Percentiles rank a stretch among this genome's conserved stretches.
phyloP scores from a whole-genome alignment of 805 yeast species.

The Saturnispora gosingensis region DNA sequence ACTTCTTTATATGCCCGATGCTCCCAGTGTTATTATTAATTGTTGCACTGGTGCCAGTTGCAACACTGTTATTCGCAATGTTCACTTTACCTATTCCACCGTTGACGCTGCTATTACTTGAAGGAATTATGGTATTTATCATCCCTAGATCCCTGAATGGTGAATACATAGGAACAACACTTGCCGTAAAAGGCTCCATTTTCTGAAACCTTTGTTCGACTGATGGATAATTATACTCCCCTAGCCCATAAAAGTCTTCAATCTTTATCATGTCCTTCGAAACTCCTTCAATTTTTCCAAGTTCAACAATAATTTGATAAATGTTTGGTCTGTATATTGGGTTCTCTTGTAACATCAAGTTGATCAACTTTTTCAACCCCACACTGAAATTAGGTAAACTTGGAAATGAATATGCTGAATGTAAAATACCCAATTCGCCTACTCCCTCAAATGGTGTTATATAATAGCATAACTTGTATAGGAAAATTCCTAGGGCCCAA shows the following conservation, averaged over 20 bases:
- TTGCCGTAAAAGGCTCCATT: conserved; percentile 24
- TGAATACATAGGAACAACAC: conserved; percentile 23
- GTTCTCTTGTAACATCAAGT: conserved; percentile 73
- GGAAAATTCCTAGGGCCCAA: conserved; percentile 93
- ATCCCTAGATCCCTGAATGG: conserved; percentile 24
- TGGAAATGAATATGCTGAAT: conserved; percentile 75
- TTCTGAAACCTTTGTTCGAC: conserved; percentile 21
- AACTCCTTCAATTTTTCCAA: conserved; percentile 42
- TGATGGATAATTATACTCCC: conserved; percentile 24
- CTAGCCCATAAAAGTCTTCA: conserved; percentile 33
- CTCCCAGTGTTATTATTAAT: background rate
- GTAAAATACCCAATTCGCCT: conserved; percentile 76
- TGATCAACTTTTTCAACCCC: conserved; percentile 63
- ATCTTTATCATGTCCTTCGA: conserved; percentile 18
- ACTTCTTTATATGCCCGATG: background rate
- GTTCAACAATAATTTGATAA: conserved; percentile 61
- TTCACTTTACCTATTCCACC: background rate
- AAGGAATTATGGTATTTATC: background rate
- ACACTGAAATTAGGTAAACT: conserved; percentile 59
- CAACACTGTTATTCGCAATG: background rate
- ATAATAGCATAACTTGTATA: conserved; percentile 84
- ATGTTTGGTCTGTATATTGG: conserved; percentile 81
- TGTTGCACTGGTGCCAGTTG: background rate
- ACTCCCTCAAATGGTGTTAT: conserved; percentile 93
- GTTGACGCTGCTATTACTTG: background rate